These are phyloP conservation scores for Mucor velutinosus DNA, from an alignment of 371 early-diverging fungal species.

Conservation along the genomic window DNA sequence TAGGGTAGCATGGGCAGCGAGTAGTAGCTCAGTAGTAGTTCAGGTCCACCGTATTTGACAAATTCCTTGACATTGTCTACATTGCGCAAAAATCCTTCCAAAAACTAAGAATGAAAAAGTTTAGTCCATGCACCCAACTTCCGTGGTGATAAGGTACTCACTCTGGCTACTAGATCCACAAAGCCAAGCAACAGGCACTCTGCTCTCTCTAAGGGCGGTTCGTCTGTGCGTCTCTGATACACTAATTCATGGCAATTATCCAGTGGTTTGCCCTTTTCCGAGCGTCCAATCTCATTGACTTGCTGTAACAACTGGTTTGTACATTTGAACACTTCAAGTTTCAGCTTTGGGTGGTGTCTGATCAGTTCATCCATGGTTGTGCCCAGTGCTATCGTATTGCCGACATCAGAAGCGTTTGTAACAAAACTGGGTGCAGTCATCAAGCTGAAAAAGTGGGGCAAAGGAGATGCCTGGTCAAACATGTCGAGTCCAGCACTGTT, in stretches of 20 bases:
- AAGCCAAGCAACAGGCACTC: constrained; percentile 34
- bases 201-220: constrained; percentile 21
- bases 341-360: constrained; percentile 91
- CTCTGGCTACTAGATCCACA: constrained; percentile 26
- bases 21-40: constrained; percentile 68
- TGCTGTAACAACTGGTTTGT: constrained; percentile 67
- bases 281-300: constrained; percentile 50
- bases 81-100: constrained; percentile 87
- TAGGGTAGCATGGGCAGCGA: constrained; percentile 72
- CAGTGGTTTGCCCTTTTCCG: constrained; percentile 38
- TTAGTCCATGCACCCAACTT: too few species aligned
- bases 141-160: constrained; percentile 5
- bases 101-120: constrained; percentile 47
- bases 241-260: constrained; percentile 42
- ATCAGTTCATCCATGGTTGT: constrained; percentile 92
- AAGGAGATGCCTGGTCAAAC: constrained; percentile 71
- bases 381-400: constrained; percentile 81
- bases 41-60: constrained; percentile 65
- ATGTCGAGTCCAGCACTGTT: constrained; percentile 85
- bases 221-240: constrained; percentile 36
- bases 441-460: constrained; percentile 76
- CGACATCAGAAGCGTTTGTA: constrained; percentile 78
- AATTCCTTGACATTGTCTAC: constrained; percentile 72
- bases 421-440: constrained; percentile 80
- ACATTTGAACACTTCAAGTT: constrained; percentile 69